Base-by-base conservation (phyloP, 306 rosid species). In the Fagus sylvatica region DNA sequence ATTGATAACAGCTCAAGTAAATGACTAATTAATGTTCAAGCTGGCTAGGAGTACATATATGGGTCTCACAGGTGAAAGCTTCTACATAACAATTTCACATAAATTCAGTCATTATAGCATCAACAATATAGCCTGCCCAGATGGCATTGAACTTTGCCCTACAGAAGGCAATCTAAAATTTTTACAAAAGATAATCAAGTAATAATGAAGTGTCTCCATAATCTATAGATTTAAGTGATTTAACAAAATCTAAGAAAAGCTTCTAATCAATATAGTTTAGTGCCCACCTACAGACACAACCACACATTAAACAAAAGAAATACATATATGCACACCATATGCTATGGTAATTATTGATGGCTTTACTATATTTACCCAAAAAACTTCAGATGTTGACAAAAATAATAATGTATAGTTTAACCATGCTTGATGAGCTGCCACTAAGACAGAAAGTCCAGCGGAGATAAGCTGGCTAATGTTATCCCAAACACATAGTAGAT, bases 341-440 rank as follows among this genome's bases (percentile, higher is more conserved):
- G 3, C 11, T 13, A 62, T 34, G 28, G 22, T 34, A 36, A 1
- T 17, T 33, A 34, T 39, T 34, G 43, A 62, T 16, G 12, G 43
- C n/a, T 16, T 62, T 62, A 62, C 43, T 34, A 33, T 6, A 13
- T 34, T 61, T 33, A 34, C 33, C 10, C 19, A 62, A 62, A 62
- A 57, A 57, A 28, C 51, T 57, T 57, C 64, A 57, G 64, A 57
- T 57, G 64, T 57, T 57, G 11, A 7, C 6, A 46, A 57, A 28
- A 62, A 62, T 62, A 62, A 60, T 34, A 11, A 34, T 13, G 28
- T 15, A 10, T 2, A 33, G n/a, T 30, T 17, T 28, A 55, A 22
- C 53, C 74, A 37, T 73, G 73, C 66, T 68, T 78, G 64, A 61
- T 40, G 10, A 83, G 69, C 71, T 55, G 70, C 78, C 80, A 77